Base-by-base conservation (phyloP, 768 basidiomycete species). In the Ephemerocybe angulata region DNA sequence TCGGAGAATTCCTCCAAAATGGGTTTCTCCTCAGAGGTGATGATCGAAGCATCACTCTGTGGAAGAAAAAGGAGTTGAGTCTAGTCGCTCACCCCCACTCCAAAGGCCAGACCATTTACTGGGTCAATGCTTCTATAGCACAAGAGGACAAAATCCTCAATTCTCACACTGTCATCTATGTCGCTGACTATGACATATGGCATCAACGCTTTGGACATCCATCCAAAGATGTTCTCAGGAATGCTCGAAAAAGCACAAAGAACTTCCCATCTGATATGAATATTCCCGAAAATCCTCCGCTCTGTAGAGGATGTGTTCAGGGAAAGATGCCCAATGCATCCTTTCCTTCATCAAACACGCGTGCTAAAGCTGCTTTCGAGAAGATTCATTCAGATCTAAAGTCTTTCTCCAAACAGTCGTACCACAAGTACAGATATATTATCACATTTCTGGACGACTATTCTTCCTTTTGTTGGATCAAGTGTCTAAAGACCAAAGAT, bases 391-490 rank as follows among this genome's bases (percentile, higher is more conserved):
- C 35, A 4, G 49, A 51, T 29, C 38, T 56, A 12, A 30, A 51
- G 19, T 17, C 24, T 10, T 30, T 56, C 29, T 50, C 55, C 1
- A 30, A 51, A 8, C 15, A 50, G 4, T 54, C 53, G 7, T 54
- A 54, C 22, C 53, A 54, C 22, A 27, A 33, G 4, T 30, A 46
- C 28, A 50, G 44, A 35, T 56, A 50, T 30, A 31, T 52, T 3
- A 42, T 56, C 10, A 44, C 28, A 2, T 43, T 56, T 21, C 4
- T 56, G 4, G 55, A 56, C 35, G 49, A 56, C 22, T 56, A 11
- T 30, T 42, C 55, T 24, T 44, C 50, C 21, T 15, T 19, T 19
- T 24, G 28, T 25, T 51, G 37, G 28, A 44, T 35, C 1, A 30
- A 49, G 2, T 25, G 28, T 22, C 28, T 56, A 25, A n/a, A 29